Conservation (phyloP, 495 filamentous ascomycete genomes). For the Diplogelasinospora grovesii region DNA sequence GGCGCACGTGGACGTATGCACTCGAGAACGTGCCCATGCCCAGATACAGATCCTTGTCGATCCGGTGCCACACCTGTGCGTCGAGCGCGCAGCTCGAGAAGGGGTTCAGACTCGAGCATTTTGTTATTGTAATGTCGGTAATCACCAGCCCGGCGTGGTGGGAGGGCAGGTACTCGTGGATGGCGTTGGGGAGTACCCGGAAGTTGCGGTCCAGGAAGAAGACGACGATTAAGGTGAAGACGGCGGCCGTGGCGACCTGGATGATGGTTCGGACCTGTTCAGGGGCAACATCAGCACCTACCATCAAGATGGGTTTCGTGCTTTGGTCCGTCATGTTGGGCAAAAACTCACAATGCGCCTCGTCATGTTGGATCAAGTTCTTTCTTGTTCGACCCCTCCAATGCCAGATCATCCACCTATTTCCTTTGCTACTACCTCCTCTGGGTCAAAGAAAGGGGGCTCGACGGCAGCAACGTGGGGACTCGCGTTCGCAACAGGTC, state of each 20-base stretch:
- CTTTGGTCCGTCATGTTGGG: no score
- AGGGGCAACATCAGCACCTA: no score
- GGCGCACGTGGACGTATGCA: conserved; percentile 78
- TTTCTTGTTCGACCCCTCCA: no score
- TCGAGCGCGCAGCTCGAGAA: conserved; percentile 77
- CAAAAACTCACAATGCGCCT: conserved; percentile 24
- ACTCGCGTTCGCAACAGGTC: no score
- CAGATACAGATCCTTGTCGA: conserved; percentile 92
- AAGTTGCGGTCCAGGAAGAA: conserved; percentile 76
- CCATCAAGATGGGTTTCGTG: no score
- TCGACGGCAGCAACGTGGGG: no score
- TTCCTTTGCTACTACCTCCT: no score
- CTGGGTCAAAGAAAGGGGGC: no score
- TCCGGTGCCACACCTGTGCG: conserved; percentile 66
- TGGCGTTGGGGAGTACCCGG: conserved; percentile 70
- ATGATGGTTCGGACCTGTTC: conserved; percentile 70
- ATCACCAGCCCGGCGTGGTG: conserved; percentile 77
- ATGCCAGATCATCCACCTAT: no score
- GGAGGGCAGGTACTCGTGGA: conserved; percentile 75
- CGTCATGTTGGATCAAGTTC: conserved; percentile 18
- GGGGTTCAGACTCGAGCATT: conserved; percentile 66
- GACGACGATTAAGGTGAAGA: conserved; percentile 60
- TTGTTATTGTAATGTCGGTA: conserved; percentile 80
- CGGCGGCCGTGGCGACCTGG: conserved; percentile 64
- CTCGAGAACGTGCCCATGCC: conserved; percentile 61